Evolutionary conservation across 148 eudicot genomes (phyloP), one percentile per base, ranked within the genome.

Genomic region (Gaultheria prostrata): DNA sequence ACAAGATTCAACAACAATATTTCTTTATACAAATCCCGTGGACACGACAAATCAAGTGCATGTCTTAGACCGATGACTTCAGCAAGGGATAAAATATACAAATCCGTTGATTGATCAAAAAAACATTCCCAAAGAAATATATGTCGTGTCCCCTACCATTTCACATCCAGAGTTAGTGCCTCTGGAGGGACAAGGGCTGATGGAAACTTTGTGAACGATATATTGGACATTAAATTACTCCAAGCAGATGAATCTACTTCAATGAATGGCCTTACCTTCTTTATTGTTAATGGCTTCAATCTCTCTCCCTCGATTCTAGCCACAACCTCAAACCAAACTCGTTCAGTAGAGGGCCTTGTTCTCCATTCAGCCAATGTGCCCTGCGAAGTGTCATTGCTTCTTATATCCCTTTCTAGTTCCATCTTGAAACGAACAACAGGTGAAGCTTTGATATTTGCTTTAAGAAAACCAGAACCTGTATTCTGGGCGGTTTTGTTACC

Each of bases 281-380:
- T 91, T 46, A 90, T 78, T n/a, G 70, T 35, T 32, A 89, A 26
- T 2, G 93, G 93, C 85, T 88, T 89, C 89, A 93, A 79, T 63
- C 80, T 85, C 20, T 88, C 86, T 6, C 72, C 89, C 32, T 92
- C 92, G 49, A 90, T 45, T 85, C 90, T 89, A 15, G 91, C 93
- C 80, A 86, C 85, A 32, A 91, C 85, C 33, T 93, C 90, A 75
- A 91, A 93, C 83, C 83, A 83, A 70, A 80, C 78, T 50, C 83
- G 91, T 77, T 92, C 91, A 39, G 87, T 72, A 72, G 49, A 84
- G 83, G 95, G 93, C 87, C 84, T 88, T 69, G 93, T 93, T 85
- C 93, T 89, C 95, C 95, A 93, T 43, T 90, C 90, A 43, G 86
- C 86, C 83, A 88, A 51, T n/a, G 84, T 87, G 24, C 77, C 88